Evolutionary conservation across 176 grass and related monocot genomes (phyloP).

Genomic region (Oryza australiensis): DNA sequence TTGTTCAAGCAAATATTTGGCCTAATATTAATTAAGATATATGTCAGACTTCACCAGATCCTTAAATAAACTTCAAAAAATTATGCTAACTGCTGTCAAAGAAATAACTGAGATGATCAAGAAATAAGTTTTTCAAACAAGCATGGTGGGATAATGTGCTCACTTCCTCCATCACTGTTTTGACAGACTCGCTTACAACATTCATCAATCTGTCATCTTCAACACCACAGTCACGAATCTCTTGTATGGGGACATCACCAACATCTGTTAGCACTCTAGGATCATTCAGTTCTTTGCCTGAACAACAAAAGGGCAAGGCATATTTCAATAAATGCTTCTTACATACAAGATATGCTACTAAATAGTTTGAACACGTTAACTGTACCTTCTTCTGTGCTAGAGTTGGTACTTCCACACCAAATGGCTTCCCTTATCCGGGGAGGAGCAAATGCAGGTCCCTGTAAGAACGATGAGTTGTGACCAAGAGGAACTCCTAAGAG

Average conservation of each 20-base stretch:
- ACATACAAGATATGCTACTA: not conserved
- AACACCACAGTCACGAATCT: constrained; percentile 87
- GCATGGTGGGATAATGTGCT: not conserved
- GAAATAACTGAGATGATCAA: not conserved
- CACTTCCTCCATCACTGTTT: constrained; percentile 94
- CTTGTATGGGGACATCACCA: constrained; percentile 96
- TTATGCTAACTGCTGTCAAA: not conserved
- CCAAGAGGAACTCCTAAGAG: constrained; percentile 90
- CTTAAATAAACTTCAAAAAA: not conserved
- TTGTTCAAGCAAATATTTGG: not conserved
- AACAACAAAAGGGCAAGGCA: not conserved
- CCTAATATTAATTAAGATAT: no score
- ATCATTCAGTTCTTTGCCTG: constrained; percentile 96
- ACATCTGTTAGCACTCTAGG: constrained; percentile 94
- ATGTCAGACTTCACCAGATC: not conserved
- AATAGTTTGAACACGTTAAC: not conserved
- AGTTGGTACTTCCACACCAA: constrained; percentile 99
- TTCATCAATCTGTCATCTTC: constrained; percentile 91
- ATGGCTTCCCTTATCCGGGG: constrained; percentile 97
- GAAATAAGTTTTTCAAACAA: not conserved
- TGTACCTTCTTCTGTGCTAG: constrained; percentile 89
- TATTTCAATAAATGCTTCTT: not conserved
- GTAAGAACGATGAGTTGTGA: constrained; percentile 96
- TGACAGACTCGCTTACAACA: constrained; percentile 90
- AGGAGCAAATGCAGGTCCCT: constrained; percentile 97